Conservation (phyloP, 2,329 filamentous ascomycete genomes). For the Trichoderma lentiforme region DNA sequence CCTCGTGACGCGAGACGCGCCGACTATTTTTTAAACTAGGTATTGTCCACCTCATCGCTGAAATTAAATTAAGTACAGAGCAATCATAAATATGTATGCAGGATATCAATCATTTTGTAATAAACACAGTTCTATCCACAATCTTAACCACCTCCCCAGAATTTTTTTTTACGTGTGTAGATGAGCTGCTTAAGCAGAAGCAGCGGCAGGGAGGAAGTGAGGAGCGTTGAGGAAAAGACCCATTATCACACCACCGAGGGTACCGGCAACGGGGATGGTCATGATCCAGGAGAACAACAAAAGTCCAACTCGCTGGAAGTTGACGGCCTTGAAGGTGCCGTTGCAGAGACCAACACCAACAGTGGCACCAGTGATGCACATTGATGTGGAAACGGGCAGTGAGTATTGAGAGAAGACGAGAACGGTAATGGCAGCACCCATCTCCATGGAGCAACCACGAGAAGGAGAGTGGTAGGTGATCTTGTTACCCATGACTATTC, state of each 20-base stretch:
- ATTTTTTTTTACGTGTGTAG: neutral
- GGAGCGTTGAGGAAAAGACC: conserved; percentile 40
- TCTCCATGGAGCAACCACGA: conserved; percentile 68
- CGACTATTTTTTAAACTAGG: neutral
- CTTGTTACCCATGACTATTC: conserved; percentile 73
- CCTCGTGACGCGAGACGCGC: neutral
- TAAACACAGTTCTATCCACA: neutral
- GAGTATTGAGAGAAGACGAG: conserved; percentile 72
- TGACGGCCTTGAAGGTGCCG: conserved; percentile 67
- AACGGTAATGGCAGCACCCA: conserved; percentile 74
- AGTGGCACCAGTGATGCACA: conserved; percentile 78
- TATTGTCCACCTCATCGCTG: neutral
- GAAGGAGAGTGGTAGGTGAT: conserved; percentile 65
- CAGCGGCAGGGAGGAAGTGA: conserved; percentile 24
- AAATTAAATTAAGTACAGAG: neutral
- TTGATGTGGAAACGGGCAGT: conserved; percentile 72
- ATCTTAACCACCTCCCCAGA: no score
- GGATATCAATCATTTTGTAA: neutral
- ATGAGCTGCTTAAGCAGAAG: neutral
- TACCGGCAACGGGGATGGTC: conserved; percentile 43
- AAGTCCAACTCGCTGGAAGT: conserved; percentile 70
- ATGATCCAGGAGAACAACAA: conserved; percentile 60
- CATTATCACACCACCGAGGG: conserved; percentile 41
- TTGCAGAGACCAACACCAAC: conserved; percentile 78
- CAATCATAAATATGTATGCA: neutral